Base-by-base conservation (phyloP, 75 land plant species). In the Sequoiadendron giganteum region DNA sequence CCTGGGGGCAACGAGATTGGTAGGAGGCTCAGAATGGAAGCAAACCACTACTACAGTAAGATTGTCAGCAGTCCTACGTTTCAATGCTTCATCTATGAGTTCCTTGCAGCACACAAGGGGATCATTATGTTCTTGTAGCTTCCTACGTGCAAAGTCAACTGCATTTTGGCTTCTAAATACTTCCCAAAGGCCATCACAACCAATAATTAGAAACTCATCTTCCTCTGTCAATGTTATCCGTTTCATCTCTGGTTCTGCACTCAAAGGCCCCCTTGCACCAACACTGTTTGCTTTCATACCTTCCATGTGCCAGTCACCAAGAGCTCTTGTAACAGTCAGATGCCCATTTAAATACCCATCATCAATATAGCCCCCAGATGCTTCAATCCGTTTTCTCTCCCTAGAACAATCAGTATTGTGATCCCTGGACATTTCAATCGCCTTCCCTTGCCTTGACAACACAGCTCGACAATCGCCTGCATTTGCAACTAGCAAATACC, bases 171-270 rank as follows among this genome's bases (percentile, higher is more conserved):
- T 95, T 3, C 86, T 83, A 88, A 95, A 95, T 10, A 93, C 94
- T 28, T 95, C 96, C 96, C 96, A 95, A 73, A 94, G 85, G 28
- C 96, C 96, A 87, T 95, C 96, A 85, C 96, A 94, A 13, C 93
- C 95, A 42, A 95, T 94, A 39, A 95, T 89, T 85, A 95, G 83
- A 88, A 95, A 95, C 85, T 95, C 96, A 48, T 94, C 93, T 30
- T 94, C 95, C n/a, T 93, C 93, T 32, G 95, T 93, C 61, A 95
- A 77, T 15, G 93, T 94, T 2, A 90, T 58, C 81, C 92, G 45
- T 78, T 90, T 90, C 8, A 95, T 90, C 85, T 95, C 96, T 47
- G 96, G 96, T 79, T 94, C 96, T 32, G 95, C 95, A 58, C 89
- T 93, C 88, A 95, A 84, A 2, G 96, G 96, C 3, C 96, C 95